Evolutionary conservation across 352 stramenopile genomes (phyloP), one percentile per base, ranked within the genome.

Genomic region (Phytophthora quininea): DNA sequence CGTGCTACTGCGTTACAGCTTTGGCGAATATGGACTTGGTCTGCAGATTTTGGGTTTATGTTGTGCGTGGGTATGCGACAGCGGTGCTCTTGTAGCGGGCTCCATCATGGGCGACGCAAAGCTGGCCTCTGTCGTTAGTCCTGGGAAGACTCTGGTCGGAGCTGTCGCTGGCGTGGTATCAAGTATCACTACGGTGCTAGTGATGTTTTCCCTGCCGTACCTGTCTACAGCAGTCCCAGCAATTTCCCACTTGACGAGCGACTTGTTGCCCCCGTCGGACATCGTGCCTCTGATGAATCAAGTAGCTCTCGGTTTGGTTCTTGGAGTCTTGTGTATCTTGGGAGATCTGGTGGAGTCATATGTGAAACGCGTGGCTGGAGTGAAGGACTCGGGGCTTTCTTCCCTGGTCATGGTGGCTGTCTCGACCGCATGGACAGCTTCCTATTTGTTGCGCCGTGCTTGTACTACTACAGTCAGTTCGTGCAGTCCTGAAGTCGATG

Each of bases 361-460:
- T 10, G 45, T 89, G 38, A 93, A 93, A 71, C 86, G 86, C 35
- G 76, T 89, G 19, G 83, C 83, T 15, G 68, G 79, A 42, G 74
- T 90, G 10, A 93, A 90, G 62, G 84, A 92, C 71, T 92, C 82
- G 24, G 84, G 86, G 31, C 70, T 32, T 82, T 93, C 54, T 92
- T 93, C 50, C 86, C 86, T 3, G 86, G 86, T 38, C 86, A 93
- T 54, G 86, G 86, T 42, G 86, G 86, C 15, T 90, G 80, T 58
- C 86, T 93, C 37, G 86, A 93, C 52, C 86, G 86, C 64, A 90
- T 92, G 82, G 83, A 92, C 62, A 92, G 83, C 68, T 82, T 93
- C 29, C 71, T 93, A 19, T 84, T 93, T 48, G 76, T 88, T 7
- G 82, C 81, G 49, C 86, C 79, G 8, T 82, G 63, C 35, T 71